Base-by-base conservation (phyloP, 345 rosid genomes). In the Linum lewisii region DNA sequence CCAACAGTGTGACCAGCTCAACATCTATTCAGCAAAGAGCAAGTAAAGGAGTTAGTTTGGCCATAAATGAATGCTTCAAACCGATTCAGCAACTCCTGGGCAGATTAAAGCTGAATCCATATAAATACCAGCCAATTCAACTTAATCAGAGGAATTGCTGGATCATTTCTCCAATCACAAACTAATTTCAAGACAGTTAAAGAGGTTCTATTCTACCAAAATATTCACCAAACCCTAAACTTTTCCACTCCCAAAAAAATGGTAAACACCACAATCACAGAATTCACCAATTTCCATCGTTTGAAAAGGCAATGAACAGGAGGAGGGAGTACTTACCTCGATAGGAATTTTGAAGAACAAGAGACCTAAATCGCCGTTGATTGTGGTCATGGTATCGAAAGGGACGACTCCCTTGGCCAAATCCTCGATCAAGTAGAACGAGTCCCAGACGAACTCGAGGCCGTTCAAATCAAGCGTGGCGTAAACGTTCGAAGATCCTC, bases 381-480 rank as follows among this genome's bases (percentile, higher is more conserved):
- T 79, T 54, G 47, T 25, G 19, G 90, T 78, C 45, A 61, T 53
- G 1, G 95, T 76, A 64, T 86, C 95, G 61, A 88, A 83, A 25
- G 87, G 86, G 15, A 92, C 58, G 10, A 84, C 76, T 21, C 95
- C 98, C 51, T 63, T 78, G 15, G 84, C 76, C 70, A 80, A 72
- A 76, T 92, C 96, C 58, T 74, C 77, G 21, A 88, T 76, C 84
- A 88, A 77, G 71, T 88, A 86, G 77, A 88, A 62, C 24, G 72
- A 86, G 63, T 92, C 98, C 49, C 78, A 77, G 21, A 83, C 69
- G 49, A 92, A 75, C 77, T 82, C 81, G 11, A 83, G 72, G 26
- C 87, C 98, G 55, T 92, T 71, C 34, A 88, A 75, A 56, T 82
- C 88, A n/a, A 92, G 93, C 34, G 82, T 77, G 0, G 96, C 90